Percentiles rank a stretch among this genome's conserved stretches.
phyloP scores from a whole-genome alignment of 768 basidiomycete species.

The Trametopsis cervina region DNA sequence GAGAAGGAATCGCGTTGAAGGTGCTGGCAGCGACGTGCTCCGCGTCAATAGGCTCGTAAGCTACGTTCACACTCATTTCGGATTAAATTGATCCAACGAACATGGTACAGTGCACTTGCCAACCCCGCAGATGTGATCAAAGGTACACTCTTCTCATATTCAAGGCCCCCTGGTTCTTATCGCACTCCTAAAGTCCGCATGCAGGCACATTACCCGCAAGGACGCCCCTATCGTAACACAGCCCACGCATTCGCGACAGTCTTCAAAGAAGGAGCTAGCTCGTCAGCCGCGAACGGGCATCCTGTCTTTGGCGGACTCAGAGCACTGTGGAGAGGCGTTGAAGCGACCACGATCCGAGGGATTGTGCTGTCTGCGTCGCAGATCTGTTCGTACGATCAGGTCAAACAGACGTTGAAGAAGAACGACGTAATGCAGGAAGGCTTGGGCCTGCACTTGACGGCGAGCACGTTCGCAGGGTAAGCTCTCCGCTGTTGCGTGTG shows the following conservation, averaged over 20 bases:
- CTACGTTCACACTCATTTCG: not conserved
- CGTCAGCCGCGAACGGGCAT: slow-evolving; percentile 4
- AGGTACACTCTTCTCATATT: slow-evolving; percentile 14
- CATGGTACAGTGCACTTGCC: slow-evolving; percentile 22
- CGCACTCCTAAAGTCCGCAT: slow-evolving; percentile 23
- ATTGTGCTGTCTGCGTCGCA: slow-evolving; percentile 28
- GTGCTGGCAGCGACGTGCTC: slow-evolving; percentile 26
- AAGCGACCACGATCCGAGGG: slow-evolving; percentile 28
- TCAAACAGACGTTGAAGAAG: slow-evolving; percentile 28
- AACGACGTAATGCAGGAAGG: slow-evolving; percentile 27
- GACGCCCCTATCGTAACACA: slow-evolving; percentile 26
- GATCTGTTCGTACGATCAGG: slow-evolving; percentile 31
- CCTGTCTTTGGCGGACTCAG: slow-evolving; percentile 19
- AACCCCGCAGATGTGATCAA: slow-evolving; percentile 32
- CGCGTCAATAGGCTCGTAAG: slow-evolving; percentile 27
- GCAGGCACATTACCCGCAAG: slow-evolving; percentile 30
- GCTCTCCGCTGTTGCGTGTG: not conserved
- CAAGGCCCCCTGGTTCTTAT: not conserved
- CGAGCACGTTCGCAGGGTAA: slow-evolving; percentile 28
- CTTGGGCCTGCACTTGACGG: slow-evolving; percentile 25
- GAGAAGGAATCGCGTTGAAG: slow-evolving; percentile 28
- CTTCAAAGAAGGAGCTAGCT: slow-evolving; percentile 23
- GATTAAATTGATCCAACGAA: not conserved
- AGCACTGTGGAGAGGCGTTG: slow-evolving; percentile 27
- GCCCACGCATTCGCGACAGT: slow-evolving; percentile 27